phyloP scores from a whole-genome alignment of 2,329 filamentous ascomycete genomes.

The Raffaelea arxii region DNA sequence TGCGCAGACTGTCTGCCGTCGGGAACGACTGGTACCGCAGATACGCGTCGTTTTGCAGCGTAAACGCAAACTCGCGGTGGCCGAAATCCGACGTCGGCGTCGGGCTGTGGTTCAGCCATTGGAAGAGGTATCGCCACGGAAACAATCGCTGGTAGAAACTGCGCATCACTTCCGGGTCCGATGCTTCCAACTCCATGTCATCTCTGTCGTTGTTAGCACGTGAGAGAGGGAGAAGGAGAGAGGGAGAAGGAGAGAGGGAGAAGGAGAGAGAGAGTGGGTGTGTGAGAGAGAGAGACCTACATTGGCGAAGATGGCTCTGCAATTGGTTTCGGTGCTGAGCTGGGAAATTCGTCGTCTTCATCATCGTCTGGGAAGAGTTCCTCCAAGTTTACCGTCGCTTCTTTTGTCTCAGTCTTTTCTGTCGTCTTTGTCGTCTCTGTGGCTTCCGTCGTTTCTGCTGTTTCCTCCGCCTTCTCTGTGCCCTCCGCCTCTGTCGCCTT shows the following conservation, averaged over 20 bases:
- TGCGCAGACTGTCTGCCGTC: slow-evolving; percentile 62
- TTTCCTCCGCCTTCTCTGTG: too few relatives aligned
- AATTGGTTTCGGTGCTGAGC: slow-evolving; percentile 13
- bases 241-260: too few relatives aligned
- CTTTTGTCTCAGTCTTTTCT: too few relatives aligned
- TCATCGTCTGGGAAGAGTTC: slow-evolving; percentile 50
- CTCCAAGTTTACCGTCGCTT: slow-evolving; percentile 43
- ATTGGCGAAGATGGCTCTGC: too few relatives aligned
- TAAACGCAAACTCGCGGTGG: slow-evolving; percentile 93
- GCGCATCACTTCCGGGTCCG: slow-evolving; percentile 73
- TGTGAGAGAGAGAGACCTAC: too few relatives aligned
- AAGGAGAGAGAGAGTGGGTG: too few relatives aligned
- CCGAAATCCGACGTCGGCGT: slow-evolving; percentile 79
- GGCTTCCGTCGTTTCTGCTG: too few relatives aligned
- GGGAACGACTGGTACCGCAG: slow-evolving; percentile 73
- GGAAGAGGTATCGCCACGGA: slow-evolving; percentile 88
- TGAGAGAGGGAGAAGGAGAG: too few relatives aligned
- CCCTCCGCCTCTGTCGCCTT: too few relatives aligned
- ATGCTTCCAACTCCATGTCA: too few relatives aligned
- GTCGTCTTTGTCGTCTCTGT: too few relatives aligned
- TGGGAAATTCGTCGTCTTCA: slow-evolving; percentile 53
- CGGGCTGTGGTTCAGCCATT: slow-evolving; percentile 94
- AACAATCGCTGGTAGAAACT: slow-evolving; percentile 95
- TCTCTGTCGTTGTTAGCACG: background rate
- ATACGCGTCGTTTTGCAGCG: slow-evolving; percentile 84